phyloP scores from a whole-genome alignment of 208 protist genomes.

The Leishmania guyanensis region DNA sequence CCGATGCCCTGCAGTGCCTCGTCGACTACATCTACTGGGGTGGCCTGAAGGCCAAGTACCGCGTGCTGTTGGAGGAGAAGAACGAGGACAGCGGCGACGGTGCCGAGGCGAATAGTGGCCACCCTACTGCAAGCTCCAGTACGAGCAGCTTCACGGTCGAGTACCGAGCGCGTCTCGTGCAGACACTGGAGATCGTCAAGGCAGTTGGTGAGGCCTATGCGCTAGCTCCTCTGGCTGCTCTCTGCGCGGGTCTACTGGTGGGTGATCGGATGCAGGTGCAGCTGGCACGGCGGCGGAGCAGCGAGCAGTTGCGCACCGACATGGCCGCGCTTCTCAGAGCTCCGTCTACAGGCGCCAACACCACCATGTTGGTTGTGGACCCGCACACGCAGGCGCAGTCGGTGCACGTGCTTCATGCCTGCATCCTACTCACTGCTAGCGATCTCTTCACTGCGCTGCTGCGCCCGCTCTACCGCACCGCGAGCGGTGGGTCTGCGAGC shows the following conservation, averaged over 20 bases:
- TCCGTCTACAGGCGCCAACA: constrained; percentile 37
- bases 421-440: constrained; percentile 61
- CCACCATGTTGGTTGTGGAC: constrained; percentile 81
- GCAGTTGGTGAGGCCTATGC: constrained; percentile 50
- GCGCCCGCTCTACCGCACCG: constrained; percentile 56
- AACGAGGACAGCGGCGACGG: constrained; percentile 33
- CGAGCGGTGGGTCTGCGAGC: neutral
- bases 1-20: constrained; percentile 58
- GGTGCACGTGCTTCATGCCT: constrained; percentile 61
- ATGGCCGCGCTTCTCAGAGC: constrained; percentile 47
- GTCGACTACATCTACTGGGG: constrained; percentile 78
- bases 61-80: constrained; percentile 49
- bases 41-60: constrained; percentile 51
- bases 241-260: constrained; percentile 55
- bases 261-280: constrained; percentile 42
- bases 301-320: constrained; percentile 52
- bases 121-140: neutral
- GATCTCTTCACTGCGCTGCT: constrained; percentile 79
- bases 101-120: neutral
- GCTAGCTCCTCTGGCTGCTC: constrained; percentile 40
- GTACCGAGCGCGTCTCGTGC: constrained; percentile 23
- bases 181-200: constrained; percentile 39
- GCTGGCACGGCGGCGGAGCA: constrained; percentile 40
- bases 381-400: constrained; percentile 76
- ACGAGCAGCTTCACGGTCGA: constrained; percentile 16